Conservation (phyloP, 192 early-diverging fungal genomes). For the Backusella mclennaniae region DNA sequence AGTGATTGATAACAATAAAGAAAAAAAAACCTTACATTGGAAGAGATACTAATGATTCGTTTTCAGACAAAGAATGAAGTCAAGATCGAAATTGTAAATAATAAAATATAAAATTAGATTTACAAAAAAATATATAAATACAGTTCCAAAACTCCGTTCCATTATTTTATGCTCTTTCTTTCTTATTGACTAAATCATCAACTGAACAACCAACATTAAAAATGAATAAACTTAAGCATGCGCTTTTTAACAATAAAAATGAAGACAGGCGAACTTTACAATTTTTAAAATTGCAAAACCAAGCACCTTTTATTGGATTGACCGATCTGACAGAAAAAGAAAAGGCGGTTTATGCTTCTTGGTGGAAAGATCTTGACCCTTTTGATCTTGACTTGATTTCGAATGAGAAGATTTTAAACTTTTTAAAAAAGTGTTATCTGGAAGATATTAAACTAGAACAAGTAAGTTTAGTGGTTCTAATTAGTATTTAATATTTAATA, state of each 20-base stretch:
- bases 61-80: background rate
- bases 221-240: constrained; percentile 20
- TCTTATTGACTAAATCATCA: background rate
- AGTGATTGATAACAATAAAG: background rate
- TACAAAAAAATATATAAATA: background rate
- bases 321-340: constrained; percentile 17
- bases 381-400: constrained; percentile 23
- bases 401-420: constrained; percentile 20
- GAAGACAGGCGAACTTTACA: constrained; percentile 22
- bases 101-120: background rate
- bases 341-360: constrained; percentile 15
- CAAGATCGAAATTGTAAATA: background rate
- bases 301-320: constrained; percentile 5
- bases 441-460: constrained; percentile 23
- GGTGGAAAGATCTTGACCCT: constrained; percentile 40
- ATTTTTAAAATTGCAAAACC: constrained; percentile 20
- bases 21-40: background rate
- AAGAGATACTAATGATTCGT: background rate
- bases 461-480: constrained; percentile 9
- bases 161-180: background rate
- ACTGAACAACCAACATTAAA: background rate
- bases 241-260: constrained; percentile 1
- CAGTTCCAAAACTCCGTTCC: constrained; percentile 1
- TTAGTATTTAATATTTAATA: background rate
- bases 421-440: constrained; percentile 25